phyloP scores from a whole-genome alignment of 768 basidiomycete species.

The Hypholoma fasciculare region DNA sequence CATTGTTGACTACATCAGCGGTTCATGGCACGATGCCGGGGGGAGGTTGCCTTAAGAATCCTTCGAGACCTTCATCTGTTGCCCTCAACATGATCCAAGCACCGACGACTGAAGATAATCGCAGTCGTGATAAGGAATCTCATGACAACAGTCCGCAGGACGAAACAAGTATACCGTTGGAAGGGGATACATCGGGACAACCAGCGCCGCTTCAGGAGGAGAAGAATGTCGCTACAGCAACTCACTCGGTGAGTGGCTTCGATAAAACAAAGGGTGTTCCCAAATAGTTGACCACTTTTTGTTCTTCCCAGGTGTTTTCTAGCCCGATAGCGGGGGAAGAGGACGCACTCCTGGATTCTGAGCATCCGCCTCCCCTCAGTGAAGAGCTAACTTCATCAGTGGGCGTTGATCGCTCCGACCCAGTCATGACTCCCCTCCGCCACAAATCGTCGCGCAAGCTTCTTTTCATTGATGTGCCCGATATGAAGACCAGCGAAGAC shows the following conservation, averaged over 20 bases:
- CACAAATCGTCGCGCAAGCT: conserved; percentile 12
- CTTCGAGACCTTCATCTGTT: neutral
- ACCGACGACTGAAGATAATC: neutral
- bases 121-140: neutral
- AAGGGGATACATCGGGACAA: neutral
- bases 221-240: conserved; percentile 21
- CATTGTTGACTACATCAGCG: conserved; percentile 1
- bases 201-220: neutral
- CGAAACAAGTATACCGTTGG: neutral
- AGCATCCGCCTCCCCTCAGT: conserved; percentile 3
- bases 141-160: neutral
- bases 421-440: conserved; percentile 9
- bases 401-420: conserved; percentile 20
- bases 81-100: neutral
- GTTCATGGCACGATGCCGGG: neutral
- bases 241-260: conserved; percentile 11
- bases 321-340: neutral
- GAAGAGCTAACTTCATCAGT: conserved; percentile 8
- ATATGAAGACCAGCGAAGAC: neutral
- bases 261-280: neutral
- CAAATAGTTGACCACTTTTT: neutral
- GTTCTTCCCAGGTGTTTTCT: neutral
- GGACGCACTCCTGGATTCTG: conserved; percentile 4
- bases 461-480: conserved; percentile 7
- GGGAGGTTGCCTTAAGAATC: neutral